Conservation (phyloP, 306 rosid species). For the Acmispon strigosus region DNA sequence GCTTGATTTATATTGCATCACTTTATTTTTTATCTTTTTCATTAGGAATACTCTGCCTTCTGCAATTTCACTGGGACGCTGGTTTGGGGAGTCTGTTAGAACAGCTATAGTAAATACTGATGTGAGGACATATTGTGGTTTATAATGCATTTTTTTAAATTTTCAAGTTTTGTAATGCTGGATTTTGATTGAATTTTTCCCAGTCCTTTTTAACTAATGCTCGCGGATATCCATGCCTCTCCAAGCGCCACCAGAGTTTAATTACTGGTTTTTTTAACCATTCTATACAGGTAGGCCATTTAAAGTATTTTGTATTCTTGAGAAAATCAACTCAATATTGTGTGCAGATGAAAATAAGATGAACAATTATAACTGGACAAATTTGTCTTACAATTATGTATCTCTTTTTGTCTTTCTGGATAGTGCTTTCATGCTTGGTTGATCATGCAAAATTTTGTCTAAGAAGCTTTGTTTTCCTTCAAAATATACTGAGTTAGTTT, state of each 20-base stretch:
- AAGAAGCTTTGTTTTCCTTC: not conserved
- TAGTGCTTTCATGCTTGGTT: not conserved
- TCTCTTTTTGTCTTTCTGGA: not conserved
- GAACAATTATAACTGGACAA: not conserved
- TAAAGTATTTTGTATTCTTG: not conserved
- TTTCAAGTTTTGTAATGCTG: not conserved
- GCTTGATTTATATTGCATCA: not conserved
- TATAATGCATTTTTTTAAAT: not conserved
- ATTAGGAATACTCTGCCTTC: slow-evolving; percentile 42
- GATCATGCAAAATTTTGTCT: not conserved
- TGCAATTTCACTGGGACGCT: slow-evolving; percentile 67
- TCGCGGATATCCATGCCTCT: slow-evolving; percentile 89
- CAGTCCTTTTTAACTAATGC: slow-evolving; percentile 89
- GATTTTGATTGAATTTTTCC: slow-evolving; percentile 9
- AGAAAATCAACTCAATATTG: not conserved
- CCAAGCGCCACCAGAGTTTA: slow-evolving; percentile 90
- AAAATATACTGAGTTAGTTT: slow-evolving; percentile 10
- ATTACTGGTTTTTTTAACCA: slow-evolving; percentile 62
- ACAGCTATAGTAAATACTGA: slow-evolving; percentile 69
- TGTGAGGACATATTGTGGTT: slow-evolving; percentile 35
- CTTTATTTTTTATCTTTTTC: not conserved
- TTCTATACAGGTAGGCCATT: slow-evolving; percentile 62
- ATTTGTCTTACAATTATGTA: not conserved
- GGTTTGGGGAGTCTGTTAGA: slow-evolving; percentile 99
- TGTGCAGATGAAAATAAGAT: not conserved